Evolutionary conservation across 2,329 filamentous ascomycete species (phyloP), one percentile per base, ranked within the genome.

Genomic region (Alternaria sp.): DNA sequence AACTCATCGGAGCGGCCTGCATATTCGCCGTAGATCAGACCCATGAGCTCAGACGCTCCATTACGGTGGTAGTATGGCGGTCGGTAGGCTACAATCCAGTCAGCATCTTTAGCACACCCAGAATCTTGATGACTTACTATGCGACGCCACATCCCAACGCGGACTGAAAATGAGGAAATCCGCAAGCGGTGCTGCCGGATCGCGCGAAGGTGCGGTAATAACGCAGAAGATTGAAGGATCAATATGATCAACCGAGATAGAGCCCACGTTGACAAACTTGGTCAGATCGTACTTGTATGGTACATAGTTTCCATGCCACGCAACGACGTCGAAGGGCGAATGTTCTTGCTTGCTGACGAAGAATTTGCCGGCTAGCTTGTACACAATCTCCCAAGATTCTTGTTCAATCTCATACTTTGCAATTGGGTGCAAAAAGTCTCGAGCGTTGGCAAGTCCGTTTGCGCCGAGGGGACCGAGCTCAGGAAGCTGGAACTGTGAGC

Each of bases 251-350:
- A 87, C 92, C 8, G 87, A 90, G 66, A 92, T 88, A 56, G 85
- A 88, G 20, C 91, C 91, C 45, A 94, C 88, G 44, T 87, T 88
- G 79, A 90, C 91, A 83, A 93, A 94, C 32, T 90, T 87, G 27
- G 89, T 90, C 1, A 94, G 84, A 70, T 93, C 91, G 80, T 94
- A 94, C 79, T 94, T 94, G 85, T 88, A 92, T 0, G 91, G 91
- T 62, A 75, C 70, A 79, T 93, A 93, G 64, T 88, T 91, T 45
- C 91, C 91, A 73, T 94, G 91, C 91, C 91, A 94, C 3, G 89
- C 90, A 3, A 93, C 91, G 0, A 94, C 87, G 69, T 94, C 91
- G 70, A 93, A 94, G 0, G 91, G 91, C 0, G 88, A 90, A 75
- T 93, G 91, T 11, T 83, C 76, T 78, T 93, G 91, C 43, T 76